Base-by-base conservation (phyloP, 1,139 yeast species). In the Candida mesenterica region DNA sequence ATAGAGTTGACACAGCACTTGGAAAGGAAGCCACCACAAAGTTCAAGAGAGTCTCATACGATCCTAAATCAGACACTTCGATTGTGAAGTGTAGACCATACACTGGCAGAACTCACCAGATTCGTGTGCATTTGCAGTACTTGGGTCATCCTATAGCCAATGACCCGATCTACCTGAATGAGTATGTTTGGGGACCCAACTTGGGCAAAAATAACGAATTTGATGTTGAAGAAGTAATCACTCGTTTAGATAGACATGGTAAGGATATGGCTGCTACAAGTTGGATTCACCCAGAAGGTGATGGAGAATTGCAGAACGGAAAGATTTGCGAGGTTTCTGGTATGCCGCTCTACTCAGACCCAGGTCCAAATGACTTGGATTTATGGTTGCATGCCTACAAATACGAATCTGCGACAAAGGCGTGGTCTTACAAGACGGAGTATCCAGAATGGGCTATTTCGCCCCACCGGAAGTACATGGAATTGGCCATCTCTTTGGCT, bases 71-170 rank as follows among this genome's bases (percentile, higher is more conserved):
- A 1, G 50, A 69, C 38, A 71, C 77, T 1, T 77, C 95, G 39
- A 69, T 92, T 24, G 96, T 92, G 3, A 72, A 80, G 40, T 90
- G 97, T 57, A 73, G 67, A 42, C 98, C 98, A 1, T 61, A 75
- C 14, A 90, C 98, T 0, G 98, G 98, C 0, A 70, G 98, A 50
- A 87, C 97, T 0, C 98, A 92, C 57, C 98, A 92, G 55, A 88
- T 92, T 34, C 65, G 98, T 37, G 96, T 92, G 0, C 98, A 92
- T 62, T 61, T 92, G 37, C 97, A 90, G 57, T 84, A 72, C 48
- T 52, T 92, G 18, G 96, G 97, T 0, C 77, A 77, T 49, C 96
- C 98, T 1, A 92, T 92, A 34, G 96, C 95, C 19, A 92, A 92
- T 56, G 98, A 92, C 57, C 97, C 97, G 0, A 73, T 92, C 1